Conservation (phyloP, 495 filamentous ascomycete species). For the Amphirosellinia nigrospora region DNA sequence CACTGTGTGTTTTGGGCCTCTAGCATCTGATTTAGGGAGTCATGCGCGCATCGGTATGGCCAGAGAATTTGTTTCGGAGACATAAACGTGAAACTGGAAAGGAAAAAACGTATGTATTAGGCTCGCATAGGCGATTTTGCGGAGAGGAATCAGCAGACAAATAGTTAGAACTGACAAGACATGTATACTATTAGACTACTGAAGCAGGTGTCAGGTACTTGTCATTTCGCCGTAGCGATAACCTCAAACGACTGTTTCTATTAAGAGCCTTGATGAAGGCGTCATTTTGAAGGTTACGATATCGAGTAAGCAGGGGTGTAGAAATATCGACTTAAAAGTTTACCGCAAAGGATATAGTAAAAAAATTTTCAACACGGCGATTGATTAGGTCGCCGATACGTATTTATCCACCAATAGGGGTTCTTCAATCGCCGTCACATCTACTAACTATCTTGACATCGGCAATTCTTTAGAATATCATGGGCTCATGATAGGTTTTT, state of each 20-base stretch:
- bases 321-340: neutral
- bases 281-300: neutral
- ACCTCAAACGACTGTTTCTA: too few species aligned
- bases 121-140: neutral
- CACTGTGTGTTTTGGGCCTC: neutral
- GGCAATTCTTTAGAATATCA: neutral
- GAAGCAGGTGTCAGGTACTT: too few species aligned
- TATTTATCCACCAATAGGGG: neutral
- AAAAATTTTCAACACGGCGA: neutral
- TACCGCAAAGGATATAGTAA: neutral
- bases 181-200: too few species aligned
- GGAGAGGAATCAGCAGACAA: neutral
- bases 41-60: neutral
- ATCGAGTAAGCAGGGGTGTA: neutral
- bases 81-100: neutral
- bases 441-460: neutral
- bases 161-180: too few species aligned
- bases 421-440: neutral
- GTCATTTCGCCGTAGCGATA: too few species aligned
- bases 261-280: neutral
- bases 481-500: neutral
- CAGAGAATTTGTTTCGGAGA: neutral
- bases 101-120: neutral
- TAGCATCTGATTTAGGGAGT: neutral
- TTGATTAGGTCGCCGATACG: neutral